A percentile compares a stretch with the other conserved stretches of the same genome.
These are phyloP conservation scores for Westerdykella aurantiaca DNA, from an alignment of 2,329 filamentous ascomycete genomes.

Conservation along the genomic window DNA sequence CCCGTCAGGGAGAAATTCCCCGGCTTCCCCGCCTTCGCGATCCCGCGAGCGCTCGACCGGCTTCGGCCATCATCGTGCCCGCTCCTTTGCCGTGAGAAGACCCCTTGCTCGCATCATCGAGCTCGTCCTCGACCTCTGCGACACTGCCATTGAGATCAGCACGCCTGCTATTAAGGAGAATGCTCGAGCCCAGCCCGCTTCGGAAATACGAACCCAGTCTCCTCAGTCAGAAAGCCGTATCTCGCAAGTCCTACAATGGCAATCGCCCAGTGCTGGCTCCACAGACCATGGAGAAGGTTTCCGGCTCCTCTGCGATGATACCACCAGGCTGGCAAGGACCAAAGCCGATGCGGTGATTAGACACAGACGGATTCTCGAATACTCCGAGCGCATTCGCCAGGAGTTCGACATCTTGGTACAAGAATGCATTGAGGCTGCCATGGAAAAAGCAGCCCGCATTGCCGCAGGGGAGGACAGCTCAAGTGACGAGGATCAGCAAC, in stretches of 20 bases:
- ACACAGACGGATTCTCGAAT: slow-evolving; percentile 89
- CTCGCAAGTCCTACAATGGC: slow-evolving; percentile 92
- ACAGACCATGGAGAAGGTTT: slow-evolving; percentile 90
- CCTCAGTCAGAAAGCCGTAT: slow-evolving; percentile 94
- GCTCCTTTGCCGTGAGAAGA: slow-evolving; percentile 85
- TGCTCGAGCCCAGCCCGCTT: slow-evolving; percentile 56
- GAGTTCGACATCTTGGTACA: slow-evolving; percentile 91
- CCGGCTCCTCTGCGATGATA: slow-evolving; percentile 81
- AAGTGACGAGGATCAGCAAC: slow-evolving; percentile 49
- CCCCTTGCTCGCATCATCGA: slow-evolving; percentile 92
- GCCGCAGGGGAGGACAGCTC: slow-evolving; percentile 80
- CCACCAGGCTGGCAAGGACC: slow-evolving; percentile 71
- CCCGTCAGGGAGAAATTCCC: slow-evolving; percentile 64
- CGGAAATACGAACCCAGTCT: slow-evolving; percentile 86
- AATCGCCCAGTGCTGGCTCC: slow-evolving; percentile 85
- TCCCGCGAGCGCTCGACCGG: slow-evolving; percentile 65
- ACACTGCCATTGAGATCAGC: slow-evolving; percentile 91
- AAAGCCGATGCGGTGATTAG: slow-evolving; percentile 93
- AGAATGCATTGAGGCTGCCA: slow-evolving; percentile 88
- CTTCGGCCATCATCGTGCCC: slow-evolving; percentile 70
- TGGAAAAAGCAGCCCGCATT: slow-evolving; percentile 83
- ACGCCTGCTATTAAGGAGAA: slow-evolving; percentile 84
- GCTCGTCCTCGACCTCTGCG: slow-evolving; percentile 86
- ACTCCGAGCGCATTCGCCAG: slow-evolving; percentile 88
- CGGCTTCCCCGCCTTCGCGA: slow-evolving; percentile 58